These are phyloP conservation scores for Pseudozyma tsukubaensis DNA, from an alignment of 1,284 basidiomycete genomes.

Conservation along the genomic window DNA sequence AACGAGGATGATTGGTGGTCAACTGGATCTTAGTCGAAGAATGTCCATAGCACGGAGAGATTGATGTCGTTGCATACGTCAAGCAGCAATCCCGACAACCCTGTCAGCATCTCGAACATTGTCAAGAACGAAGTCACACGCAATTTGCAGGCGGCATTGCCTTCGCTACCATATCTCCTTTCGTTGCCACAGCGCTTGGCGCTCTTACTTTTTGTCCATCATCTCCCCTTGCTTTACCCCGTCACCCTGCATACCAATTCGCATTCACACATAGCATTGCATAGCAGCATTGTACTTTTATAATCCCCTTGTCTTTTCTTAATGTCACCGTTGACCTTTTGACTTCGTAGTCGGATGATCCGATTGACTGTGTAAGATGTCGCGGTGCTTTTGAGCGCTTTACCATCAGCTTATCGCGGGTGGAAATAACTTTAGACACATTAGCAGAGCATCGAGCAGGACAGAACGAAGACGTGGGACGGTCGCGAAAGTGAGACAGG, in stretches of 20 bases:
- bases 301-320: not conserved
- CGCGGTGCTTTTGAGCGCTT: too few relatives aligned
- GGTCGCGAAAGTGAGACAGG: constrained; percentile 15
- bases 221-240: not conserved
- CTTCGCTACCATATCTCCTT: too few relatives aligned
- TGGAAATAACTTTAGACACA: too few relatives aligned
- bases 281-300: constrained; percentile 16
- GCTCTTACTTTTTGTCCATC: not conserved
- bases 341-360: too few relatives aligned
- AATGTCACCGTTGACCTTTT: not conserved
- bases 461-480: not conserved
- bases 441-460: not conserved
- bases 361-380: too few relatives aligned
- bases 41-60: not conserved
- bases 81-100: too few relatives aligned
- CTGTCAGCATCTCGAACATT: not conserved
- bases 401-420: too few relatives aligned
- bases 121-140: too few relatives aligned
- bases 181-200: not conserved
- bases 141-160: too few relatives aligned
- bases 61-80: too few relatives aligned
- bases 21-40: not conserved
- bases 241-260: not conserved
- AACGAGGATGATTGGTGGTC: constrained; percentile 50
- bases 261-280: not conserved